Percentiles rank a stretch among this genome's conserved stretches.
Conservation (phyloP, 2,329 filamentous ascomycete species). For the Thyridium curvatum region DNA sequence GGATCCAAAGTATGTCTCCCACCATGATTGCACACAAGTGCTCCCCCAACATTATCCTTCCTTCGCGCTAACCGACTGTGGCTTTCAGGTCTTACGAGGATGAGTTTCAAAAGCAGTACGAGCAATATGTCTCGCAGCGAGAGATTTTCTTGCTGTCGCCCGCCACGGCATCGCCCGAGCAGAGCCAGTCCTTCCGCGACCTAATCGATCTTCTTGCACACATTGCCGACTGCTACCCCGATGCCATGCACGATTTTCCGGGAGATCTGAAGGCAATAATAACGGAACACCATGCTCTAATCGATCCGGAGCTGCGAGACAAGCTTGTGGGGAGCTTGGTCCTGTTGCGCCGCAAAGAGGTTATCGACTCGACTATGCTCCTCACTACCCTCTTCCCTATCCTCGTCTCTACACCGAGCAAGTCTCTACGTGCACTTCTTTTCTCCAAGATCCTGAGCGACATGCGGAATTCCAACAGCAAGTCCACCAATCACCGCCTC, state of each 20-base stretch:
- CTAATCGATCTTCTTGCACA: slow-evolving; percentile 92
- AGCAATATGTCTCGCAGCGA: slow-evolving; percentile 84
- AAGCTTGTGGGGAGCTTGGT: slow-evolving; percentile 91
- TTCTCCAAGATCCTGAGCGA: slow-evolving; percentile 88
- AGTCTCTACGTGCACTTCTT: slow-evolving; percentile 76
- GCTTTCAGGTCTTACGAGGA: slow-evolving; percentile 75
- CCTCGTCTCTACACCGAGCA: slow-evolving; percentile 80
- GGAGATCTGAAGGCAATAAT: slow-evolving; percentile 77
- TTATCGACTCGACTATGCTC: slow-evolving; percentile 77
- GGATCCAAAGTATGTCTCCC: slow-evolving; percentile 66
- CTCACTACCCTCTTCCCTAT: slow-evolving; percentile 93
- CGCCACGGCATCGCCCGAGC: slow-evolving; percentile 67
- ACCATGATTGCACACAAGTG: no score
- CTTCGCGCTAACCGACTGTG: slow-evolving; percentile 3
- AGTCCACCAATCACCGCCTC: slow-evolving; percentile 82
- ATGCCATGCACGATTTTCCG: slow-evolving; percentile 70
- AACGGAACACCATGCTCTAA: slow-evolving; percentile 70
- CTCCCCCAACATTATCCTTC: slow-evolving; percentile 1
- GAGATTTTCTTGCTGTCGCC: slow-evolving; percentile 89
- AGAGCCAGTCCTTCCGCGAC: slow-evolving; percentile 79
- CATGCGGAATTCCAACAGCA: slow-evolving; percentile 79
- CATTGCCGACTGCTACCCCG: slow-evolving; percentile 87
- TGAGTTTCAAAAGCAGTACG: slow-evolving; percentile 63
- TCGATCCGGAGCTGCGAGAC: slow-evolving; percentile 82
- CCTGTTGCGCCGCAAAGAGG: slow-evolving; percentile 81